Conservation (phyloP, 2,329 filamentous ascomycete species). For the Aureobasidium sp. region DNA sequence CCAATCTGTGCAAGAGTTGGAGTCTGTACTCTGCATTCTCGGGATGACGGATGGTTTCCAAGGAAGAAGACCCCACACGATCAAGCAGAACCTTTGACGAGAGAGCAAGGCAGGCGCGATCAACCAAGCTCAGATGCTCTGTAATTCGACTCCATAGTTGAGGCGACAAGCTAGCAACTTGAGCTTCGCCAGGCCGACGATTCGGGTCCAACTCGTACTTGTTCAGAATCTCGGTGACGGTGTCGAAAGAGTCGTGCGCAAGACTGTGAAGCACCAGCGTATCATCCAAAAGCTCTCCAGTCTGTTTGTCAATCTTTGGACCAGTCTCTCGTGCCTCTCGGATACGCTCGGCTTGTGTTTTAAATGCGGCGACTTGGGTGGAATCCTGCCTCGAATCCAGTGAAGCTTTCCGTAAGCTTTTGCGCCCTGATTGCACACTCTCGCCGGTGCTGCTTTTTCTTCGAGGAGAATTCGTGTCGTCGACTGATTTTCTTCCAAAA, state of each 20-base stretch:
- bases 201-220: conserved; percentile 13
- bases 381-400: conserved; percentile 1
- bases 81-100: conserved; percentile 39
- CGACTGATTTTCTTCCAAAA: conserved; percentile 3
- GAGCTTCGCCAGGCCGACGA: conserved; percentile 24
- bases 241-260: conserved; percentile 29
- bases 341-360: conserved; percentile 3
- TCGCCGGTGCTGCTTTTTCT: neutral
- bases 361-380: neutral
- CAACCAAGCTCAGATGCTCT: conserved; percentile 34
- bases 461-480: neutral
- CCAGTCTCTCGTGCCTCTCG: conserved; percentile 3
- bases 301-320: conserved; percentile 14
- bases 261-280: conserved; percentile 32
- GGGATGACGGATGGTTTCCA: conserved; percentile 32
- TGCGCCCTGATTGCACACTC: neutral
- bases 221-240: conserved; percentile 21
- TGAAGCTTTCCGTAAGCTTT: neutral
- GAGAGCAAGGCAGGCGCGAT: conserved; percentile 41
- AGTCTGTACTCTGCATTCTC: conserved; percentile 39
- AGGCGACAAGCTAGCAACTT: conserved; percentile 38
- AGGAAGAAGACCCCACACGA: conserved; percentile 34
- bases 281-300: conserved; percentile 22
- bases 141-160: conserved; percentile 40
- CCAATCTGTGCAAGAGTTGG: conserved; percentile 44